Conservation (phyloP, 139 green algal species). For the Chlamydomonas urium region DNA sequence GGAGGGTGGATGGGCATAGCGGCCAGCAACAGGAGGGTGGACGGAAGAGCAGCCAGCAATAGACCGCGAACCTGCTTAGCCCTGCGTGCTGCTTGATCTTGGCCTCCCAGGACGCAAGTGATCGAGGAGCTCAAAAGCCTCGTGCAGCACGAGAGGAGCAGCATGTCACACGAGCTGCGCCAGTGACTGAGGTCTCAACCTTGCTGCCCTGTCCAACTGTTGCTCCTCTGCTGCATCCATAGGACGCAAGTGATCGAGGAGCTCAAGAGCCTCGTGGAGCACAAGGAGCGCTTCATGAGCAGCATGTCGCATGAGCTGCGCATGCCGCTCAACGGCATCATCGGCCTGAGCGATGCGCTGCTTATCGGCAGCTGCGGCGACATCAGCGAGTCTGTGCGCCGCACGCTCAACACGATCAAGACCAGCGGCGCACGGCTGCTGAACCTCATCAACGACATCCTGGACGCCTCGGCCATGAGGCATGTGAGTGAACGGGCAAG, state of each 20-base stretch:
- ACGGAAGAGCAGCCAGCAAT: no score
- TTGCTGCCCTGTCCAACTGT: constrained; percentile 70
- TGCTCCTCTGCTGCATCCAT: constrained; percentile 44
- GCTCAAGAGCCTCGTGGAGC: constrained; percentile 47
- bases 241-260: constrained; percentile 40
- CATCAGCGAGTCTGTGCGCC: constrained; percentile 5
- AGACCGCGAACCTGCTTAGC: no score
- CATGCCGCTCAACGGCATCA: constrained; percentile 76
- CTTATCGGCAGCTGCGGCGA: constrained; percentile 14
- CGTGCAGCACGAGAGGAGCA: constrained; percentile 66
- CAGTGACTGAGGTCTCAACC: no score
- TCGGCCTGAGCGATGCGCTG: constrained; percentile 37
- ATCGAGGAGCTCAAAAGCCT: constrained; percentile 48
- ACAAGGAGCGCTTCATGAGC: constrained; percentile 64
- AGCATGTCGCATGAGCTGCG: constrained; percentile 60
- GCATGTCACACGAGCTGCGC: constrained; percentile 59
- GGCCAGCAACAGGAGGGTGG: no score
- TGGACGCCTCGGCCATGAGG: constrained; percentile 26
- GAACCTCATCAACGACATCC: constrained; percentile 35
- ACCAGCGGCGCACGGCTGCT: constrained; percentile 23
- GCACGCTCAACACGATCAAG: constrained; percentile 29
- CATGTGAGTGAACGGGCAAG: no score
- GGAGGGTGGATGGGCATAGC: no score
- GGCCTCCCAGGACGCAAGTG: constrained; percentile 15
- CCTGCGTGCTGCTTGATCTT: no score